Evolutionary conservation across 495 filamentous ascomycete species (phyloP).

Genomic region (Penicillium nucicola): DNA sequence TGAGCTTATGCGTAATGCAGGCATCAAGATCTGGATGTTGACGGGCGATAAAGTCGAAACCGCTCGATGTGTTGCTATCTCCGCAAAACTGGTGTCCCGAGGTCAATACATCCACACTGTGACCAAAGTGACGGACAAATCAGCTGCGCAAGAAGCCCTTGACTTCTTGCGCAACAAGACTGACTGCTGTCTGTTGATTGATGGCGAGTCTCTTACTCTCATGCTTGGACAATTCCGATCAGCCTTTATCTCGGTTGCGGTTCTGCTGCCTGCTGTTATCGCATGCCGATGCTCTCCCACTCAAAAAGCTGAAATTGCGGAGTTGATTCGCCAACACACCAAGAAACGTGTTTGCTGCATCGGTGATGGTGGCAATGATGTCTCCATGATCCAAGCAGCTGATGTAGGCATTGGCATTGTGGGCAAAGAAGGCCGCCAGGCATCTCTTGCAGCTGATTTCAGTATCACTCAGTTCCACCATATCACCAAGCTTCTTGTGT

Average conservation of each 20-base stretch:
- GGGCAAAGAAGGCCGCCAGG: slow-evolving; percentile 95
- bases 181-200: slow-evolving; percentile 88
- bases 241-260: slow-evolving; percentile 85
- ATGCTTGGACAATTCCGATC: slow-evolving; percentile 77
- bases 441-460: slow-evolving; percentile 92
- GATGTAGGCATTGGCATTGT: slow-evolving; percentile 98
- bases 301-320: slow-evolving; percentile 92
- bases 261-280: slow-evolving; percentile 85
- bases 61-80: slow-evolving; percentile 92
- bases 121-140: slow-evolving; percentile 58
- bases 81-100: slow-evolving; percentile 87
- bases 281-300: slow-evolving; percentile 97
- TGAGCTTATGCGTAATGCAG: slow-evolving; percentile 92
- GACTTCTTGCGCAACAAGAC: slow-evolving; percentile 85
- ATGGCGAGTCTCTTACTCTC: slow-evolving; percentile 83
- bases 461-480: slow-evolving; percentile 92
- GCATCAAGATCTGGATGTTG: slow-evolving; percentile 99
- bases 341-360: slow-evolving; percentile 95
- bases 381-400: slow-evolving; percentile 98
- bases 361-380: slow-evolving; percentile 97
- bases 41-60: slow-evolving; percentile 99
- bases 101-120: slow-evolving; percentile 97
- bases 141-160: slow-evolving; percentile 75
- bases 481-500: slow-evolving; percentile 94
- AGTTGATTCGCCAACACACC: slow-evolving; percentile 86